Base-by-base conservation (phyloP, 495 filamentous ascomycete species). In the Pseudoneurospora amorphoporcata region DNA sequence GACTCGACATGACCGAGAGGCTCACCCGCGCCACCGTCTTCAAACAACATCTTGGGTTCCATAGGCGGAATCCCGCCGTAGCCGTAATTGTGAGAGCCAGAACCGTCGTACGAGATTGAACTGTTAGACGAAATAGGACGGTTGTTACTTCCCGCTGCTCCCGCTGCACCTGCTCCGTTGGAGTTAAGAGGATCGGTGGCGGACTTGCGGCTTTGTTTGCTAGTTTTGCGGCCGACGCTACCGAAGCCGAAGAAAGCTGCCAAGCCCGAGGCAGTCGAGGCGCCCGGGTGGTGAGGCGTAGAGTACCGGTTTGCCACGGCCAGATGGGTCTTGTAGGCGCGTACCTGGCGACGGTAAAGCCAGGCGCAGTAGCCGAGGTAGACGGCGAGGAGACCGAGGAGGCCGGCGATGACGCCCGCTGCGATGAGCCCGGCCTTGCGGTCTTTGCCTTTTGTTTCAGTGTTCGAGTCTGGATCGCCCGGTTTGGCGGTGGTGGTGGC, bases 351-450 rank as follows among this genome's bases (percentile, higher is more conserved):
- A 39, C 89, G 85, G 81, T 91, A 92, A 7, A 92, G 80, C 85
- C 88, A 92, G 29, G 88, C 86, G 79, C 91, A 91, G 83, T 92
- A 92, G 16, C 89, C 90, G 23, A 94, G 83, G 76, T 92, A 90
- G 9, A 80, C 79, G 3, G 88, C 87, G 5, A 88, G 77, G 17
- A 92, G 73, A 45, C 86, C 85, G 14, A 89, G 82, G 16, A 88
- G 75, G 38, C 87, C 91, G 4, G 89, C 91, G 70, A 92, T 78
- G 39, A 88, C 84, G 32, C 87, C 89, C 3, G 90, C 89, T 39
- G 88, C 86, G 72, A 92, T 90, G 41, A 91, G 86, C 16, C 84
- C 89, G 12, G 86, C 79, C 74, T 86, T 69, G n/a, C 71, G 61
- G 69, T 90, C n/a, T 82, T 79, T 69, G 79, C 77, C 39, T 71